Conservation (phyloP, 23 red algal species). For the Gracilaria caudata region DNA sequence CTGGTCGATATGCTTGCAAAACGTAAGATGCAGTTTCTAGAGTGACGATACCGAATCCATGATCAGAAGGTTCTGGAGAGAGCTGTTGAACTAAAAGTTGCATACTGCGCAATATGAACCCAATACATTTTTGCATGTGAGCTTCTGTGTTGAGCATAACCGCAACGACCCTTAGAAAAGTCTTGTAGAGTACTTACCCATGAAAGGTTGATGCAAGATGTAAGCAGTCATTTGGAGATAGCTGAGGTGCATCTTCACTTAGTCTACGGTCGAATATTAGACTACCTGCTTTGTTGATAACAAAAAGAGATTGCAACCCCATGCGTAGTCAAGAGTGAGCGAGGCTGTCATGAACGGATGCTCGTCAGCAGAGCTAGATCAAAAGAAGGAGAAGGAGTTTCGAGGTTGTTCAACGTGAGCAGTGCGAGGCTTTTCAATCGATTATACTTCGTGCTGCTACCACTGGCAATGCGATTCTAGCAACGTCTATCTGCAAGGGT, state of each 20-base stretch:
- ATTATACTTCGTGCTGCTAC: no score
- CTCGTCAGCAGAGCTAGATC: neutral
- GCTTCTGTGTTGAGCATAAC: neutral
- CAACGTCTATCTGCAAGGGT: no score
- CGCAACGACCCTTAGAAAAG: neutral
- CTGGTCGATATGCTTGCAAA: slow-evolving; percentile 78
- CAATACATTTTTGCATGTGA: neutral
- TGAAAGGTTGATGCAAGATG: slow-evolving; percentile 98
- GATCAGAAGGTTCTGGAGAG: slow-evolving; percentile 70
- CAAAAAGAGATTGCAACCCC: slow-evolving; percentile 87
- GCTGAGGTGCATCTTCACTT: slow-evolving; percentile 64
- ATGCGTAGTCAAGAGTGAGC: slow-evolving; percentile 13
- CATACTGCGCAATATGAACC: slow-evolving; percentile 65
- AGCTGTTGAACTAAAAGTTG: slow-evolving; percentile 89
- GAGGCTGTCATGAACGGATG: neutral
- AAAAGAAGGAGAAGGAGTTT: neutral
- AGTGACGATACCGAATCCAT: slow-evolving; percentile 83
- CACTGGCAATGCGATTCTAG: no score
- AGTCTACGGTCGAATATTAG: slow-evolving; percentile 89
- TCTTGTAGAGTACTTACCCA: slow-evolving; percentile 51
- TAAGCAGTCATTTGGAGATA: slow-evolving; percentile 92
- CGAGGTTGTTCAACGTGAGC: neutral
- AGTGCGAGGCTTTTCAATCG: neutral
- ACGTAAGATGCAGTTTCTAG: slow-evolving; percentile 80
- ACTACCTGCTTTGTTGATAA: slow-evolving; percentile 95